phyloP scores from a whole-genome alignment of 2,329 filamentous ascomycete genomes.

The Hymenoscyphus fraxineus region DNA sequence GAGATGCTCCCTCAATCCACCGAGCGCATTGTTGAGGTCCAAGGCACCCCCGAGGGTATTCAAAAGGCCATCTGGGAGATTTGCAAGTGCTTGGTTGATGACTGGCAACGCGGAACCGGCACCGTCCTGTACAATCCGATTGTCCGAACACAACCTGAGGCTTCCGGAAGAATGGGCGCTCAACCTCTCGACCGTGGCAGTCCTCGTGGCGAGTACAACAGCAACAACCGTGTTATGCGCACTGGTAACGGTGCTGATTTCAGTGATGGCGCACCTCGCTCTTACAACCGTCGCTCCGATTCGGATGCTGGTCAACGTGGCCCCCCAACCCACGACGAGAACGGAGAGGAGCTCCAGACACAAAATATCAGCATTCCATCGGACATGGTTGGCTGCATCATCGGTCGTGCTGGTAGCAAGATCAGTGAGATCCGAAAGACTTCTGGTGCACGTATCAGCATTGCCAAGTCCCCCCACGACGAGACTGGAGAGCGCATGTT shows the following conservation, averaged over 20 bases:
- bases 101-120: slow-evolving; percentile 94
- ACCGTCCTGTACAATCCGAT: slow-evolving; percentile 97
- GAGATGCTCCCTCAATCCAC: slow-evolving; percentile 99
- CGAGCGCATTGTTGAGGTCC: slow-evolving; percentile 94
- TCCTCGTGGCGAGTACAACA: slow-evolving; percentile 54
- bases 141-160: slow-evolving; percentile 73
- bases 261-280: slow-evolving; percentile 70
- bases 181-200: slow-evolving; percentile 39
- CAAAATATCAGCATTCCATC: slow-evolving; percentile 99
- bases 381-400: slow-evolving; percentile 99
- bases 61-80: slow-evolving; percentile 98
- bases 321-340: slow-evolving; percentile 86
- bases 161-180: slow-evolving; percentile 35
- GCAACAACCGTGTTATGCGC: slow-evolving; percentile 73
- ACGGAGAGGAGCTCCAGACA: slow-evolving; percentile 95
- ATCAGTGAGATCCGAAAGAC: slow-evolving; percentile 98
- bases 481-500: slow-evolving; percentile 99
- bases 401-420: slow-evolving; percentile 90
- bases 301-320: slow-evolving; percentile 76
- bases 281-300: slow-evolving; percentile 75
- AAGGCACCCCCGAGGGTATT: slow-evolving; percentile 90
- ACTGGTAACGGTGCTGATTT: slow-evolving; percentile 98
- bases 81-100: slow-evolving; percentile 95
- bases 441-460: slow-evolving; percentile 94
- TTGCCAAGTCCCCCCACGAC: slow-evolving; percentile 92